phyloP scores from a whole-genome alignment of 116 monocot genomes.

The Iris pallida region DNA sequence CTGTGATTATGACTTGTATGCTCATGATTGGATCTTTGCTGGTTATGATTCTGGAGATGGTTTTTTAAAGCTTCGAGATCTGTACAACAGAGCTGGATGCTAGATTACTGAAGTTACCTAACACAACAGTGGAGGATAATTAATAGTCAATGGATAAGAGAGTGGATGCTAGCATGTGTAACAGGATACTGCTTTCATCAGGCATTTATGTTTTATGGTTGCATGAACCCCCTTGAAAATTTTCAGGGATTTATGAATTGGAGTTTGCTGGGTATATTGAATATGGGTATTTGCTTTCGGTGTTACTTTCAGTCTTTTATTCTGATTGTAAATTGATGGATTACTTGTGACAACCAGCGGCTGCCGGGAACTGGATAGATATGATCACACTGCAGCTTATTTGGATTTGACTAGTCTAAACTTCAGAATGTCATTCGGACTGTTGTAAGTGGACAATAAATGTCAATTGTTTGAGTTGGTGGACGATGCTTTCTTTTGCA shows the following conservation, averaged over 20 bases:
- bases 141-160: background rate
- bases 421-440: background rate
- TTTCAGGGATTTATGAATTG: background rate
- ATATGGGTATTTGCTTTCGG: background rate
- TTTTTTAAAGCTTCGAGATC: constrained; percentile 7
- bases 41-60: background rate
- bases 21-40: background rate
- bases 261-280: constrained; percentile 3
- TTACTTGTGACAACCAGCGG: background rate
- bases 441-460: background rate
- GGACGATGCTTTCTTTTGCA: background rate
- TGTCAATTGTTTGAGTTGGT: background rate
- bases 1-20: background rate
- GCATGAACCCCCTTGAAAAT: background rate
- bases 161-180: background rate
- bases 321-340: background rate
- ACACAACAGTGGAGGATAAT: background rate
- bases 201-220: background rate
- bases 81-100: background rate
- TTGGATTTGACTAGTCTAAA: background rate
- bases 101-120: background rate
- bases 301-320: background rate
- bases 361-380: background rate
- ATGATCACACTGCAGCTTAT: background rate
- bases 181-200: background rate